Conservation (phyloP, 345 rosid genomes). For the Lumnitzera littorea region DNA sequence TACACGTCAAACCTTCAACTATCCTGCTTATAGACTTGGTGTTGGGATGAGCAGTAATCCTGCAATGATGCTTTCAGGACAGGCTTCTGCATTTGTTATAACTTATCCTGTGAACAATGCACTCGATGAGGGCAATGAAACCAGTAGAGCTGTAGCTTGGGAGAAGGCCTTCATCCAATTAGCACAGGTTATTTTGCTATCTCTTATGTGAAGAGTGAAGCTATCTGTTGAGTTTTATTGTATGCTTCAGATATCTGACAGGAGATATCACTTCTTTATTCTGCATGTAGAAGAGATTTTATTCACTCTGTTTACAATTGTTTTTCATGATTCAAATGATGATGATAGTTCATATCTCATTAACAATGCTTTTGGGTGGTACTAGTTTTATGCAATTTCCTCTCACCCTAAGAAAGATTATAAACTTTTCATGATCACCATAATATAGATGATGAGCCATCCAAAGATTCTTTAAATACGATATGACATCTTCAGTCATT, state of each 20-base stretch:
- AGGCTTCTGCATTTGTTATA: constrained; percentile 92
- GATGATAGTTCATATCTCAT: no score
- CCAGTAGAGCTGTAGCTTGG: constrained; percentile 76
- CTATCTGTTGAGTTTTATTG: no score
- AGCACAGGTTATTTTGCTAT: constrained; percentile 53
- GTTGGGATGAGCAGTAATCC: constrained; percentile 13
- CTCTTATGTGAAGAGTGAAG: neutral
- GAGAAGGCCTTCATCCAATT: constrained; percentile 90
- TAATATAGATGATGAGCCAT: no score
- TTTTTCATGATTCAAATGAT: neutral
- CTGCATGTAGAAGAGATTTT: neutral
- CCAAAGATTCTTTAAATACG: no score
- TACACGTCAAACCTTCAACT: constrained; percentile 19
- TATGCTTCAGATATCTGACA: no score
- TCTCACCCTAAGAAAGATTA: no score
- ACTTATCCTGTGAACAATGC: constrained; percentile 93
- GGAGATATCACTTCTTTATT: neutral
- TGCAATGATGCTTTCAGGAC: constrained; percentile 25
- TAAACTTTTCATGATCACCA: no score
- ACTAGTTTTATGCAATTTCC: no score
- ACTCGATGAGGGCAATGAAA: constrained; percentile 58
- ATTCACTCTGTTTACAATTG: neutral
- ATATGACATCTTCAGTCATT: no score
- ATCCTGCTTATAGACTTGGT: constrained; percentile 4
- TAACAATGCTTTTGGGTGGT: no score